Base-by-base conservation (phyloP, 2,329 filamentous ascomycete species). In the Nemania sp. region DNA sequence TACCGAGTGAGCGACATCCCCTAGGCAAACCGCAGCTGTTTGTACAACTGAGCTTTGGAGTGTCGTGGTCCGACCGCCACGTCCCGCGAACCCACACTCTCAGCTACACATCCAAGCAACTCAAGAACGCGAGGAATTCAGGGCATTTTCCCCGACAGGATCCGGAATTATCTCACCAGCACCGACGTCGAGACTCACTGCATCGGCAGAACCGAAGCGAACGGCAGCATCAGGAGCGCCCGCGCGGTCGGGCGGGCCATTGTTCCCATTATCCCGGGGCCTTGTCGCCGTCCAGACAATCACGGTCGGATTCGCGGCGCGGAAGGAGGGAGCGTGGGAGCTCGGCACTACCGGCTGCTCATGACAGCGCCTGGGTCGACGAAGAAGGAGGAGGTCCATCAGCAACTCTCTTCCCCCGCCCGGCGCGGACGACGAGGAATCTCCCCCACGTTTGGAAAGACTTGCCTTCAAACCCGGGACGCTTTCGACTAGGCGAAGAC, bases 41-140 rank as follows among this genome's bases (percentile, higher is more conserved):
- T 59, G 71, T 84, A 10, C 79, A 81, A 56, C 71, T 84, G 60
- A 81, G 83, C 67, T 81, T 83, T 60, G 80, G 82, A 32, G 71
- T 84, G 21, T 82, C 81, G 0, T 83, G 79, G 77, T 76, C 77
- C 25, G 74, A 75, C n/a, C 76, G 76, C 40, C 75, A 79, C 57
- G 60, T 76, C 12, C 74, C 78, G 12, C 79, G 77, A 59, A 77
- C 72, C 53, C 80, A 80, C 60, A 77, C 78, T 29, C 62, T 81
- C 61, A 79, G 79, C 46, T 83, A 81, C 64, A 78, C 76, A 64
- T 83, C 81, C 17, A 77, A 77, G 58, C 77, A 74, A 56, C 68
- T 80, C 54, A 79, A 79, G 58, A 68, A 67, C 18, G 68, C 62
- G 69, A 81, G 64, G 73, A 77, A 69, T 61, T 72, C 55, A 64